These are phyloP conservation scores for Lactarius psammicola DNA, from an alignment of 768 basidiomycete species.

Conservation along the genomic window DNA sequence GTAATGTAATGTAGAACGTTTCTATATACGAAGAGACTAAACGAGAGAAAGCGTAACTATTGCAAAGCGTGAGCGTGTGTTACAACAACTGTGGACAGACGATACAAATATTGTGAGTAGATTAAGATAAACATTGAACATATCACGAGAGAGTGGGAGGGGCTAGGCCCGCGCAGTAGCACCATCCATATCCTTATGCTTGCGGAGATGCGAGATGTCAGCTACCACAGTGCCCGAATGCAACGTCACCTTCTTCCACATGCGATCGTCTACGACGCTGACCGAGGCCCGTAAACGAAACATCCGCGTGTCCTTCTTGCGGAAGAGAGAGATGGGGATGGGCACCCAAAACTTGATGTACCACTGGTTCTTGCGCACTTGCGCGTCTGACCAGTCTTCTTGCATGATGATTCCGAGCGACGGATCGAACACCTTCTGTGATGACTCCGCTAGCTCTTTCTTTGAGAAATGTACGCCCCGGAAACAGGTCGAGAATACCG, in stretches of 20 bases:
- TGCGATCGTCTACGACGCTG: slow-evolving; percentile 25
- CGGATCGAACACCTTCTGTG: slow-evolving; percentile 12
- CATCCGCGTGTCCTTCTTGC: slow-evolving; percentile 29
- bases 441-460: neutral
- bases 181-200: slow-evolving; percentile 27
- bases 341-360: slow-evolving; percentile 30
- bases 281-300: slow-evolving; percentile 24
- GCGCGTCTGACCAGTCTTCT: slow-evolving; percentile 24
- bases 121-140: neutral
- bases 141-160: slow-evolving; percentile 1
- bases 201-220: slow-evolving; percentile 29
- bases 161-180: slow-evolving; percentile 15
- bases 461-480: slow-evolving; percentile 9
- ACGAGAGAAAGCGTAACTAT: neutral
- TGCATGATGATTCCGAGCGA: slow-evolving; percentile 27
- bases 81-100: neutral
- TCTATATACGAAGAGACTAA: neutral
- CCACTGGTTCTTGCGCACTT: slow-evolving; percentile 24
- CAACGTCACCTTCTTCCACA: slow-evolving; percentile 24
- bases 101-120: neutral
- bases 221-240: slow-evolving; percentile 25
- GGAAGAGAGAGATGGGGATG: slow-evolving; percentile 28
- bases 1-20: neutral
- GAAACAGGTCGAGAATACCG: slow-evolving; percentile 22
- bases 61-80: slow-evolving; percentile 4